phyloP scores from a whole-genome alignment of 257 asterid genomes.

The Solanum tarijense region DNA sequence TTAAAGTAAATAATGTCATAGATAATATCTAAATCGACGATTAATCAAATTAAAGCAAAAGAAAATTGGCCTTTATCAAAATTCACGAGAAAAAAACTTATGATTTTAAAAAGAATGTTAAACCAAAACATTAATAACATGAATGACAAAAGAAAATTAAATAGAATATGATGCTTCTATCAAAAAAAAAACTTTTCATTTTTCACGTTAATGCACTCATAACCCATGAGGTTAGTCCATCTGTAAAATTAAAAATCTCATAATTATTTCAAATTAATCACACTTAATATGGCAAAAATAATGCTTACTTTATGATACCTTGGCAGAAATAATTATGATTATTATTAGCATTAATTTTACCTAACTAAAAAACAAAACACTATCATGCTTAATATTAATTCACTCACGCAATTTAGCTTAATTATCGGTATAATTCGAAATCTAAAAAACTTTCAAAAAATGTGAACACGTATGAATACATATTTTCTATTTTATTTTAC shows the following conservation, averaged over 20 bases:
- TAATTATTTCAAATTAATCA: conserved; percentile 2
- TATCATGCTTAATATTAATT: conserved; percentile 14
- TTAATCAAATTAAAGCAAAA: background rate
- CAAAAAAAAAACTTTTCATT: background rate
- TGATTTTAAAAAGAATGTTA: background rate
- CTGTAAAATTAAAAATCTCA: conserved; percentile 3
- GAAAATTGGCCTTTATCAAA: background rate
- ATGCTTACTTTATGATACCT: conserved; percentile 22
- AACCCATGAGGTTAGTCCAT: conserved; percentile 17
- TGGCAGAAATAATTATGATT: conserved; percentile 19
- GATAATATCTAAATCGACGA: background rate
- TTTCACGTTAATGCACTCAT: conserved; percentile 23
- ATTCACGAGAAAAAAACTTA: background rate
- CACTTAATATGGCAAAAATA: conserved; percentile 16
- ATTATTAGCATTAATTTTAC: conserved; percentile 12
- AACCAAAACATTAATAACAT: background rate
- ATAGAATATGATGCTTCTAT: background rate
- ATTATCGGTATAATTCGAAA: background rate
- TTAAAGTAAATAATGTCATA: too few relatives aligned
- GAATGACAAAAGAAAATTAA: background rate
- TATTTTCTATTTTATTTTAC: background rate
- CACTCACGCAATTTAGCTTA: background rate
- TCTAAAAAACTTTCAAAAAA: background rate
- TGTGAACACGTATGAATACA: background rate
- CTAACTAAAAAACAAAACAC: conserved; percentile 11